These are phyloP conservation scores for Claviceps digitariae DNA, from an alignment of 2,329 filamentous ascomycete genomes.

Conservation along the genomic window DNA sequence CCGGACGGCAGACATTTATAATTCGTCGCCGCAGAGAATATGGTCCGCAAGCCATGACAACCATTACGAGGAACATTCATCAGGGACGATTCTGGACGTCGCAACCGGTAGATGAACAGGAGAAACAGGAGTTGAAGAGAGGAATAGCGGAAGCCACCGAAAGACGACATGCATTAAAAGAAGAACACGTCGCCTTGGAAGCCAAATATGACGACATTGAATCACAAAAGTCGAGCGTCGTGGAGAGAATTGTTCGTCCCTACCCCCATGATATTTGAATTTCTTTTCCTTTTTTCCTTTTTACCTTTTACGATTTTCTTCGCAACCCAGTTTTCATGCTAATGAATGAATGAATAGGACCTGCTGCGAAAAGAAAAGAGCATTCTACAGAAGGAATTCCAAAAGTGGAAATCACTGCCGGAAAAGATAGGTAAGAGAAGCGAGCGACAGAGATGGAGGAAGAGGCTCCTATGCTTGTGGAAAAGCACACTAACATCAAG, in stretches of 20 bases:
- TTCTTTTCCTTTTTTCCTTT: not conserved
- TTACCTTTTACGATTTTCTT: not conserved
- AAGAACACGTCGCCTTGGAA: slow-evolving; percentile 20
- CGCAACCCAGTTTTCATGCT: slow-evolving; percentile 7
- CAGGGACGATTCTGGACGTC: slow-evolving; percentile 61
- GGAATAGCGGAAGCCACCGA: slow-evolving; percentile 30
- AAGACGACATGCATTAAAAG: slow-evolving; percentile 22
- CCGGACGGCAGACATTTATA: slow-evolving; percentile 48
- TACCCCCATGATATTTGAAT: not conserved
- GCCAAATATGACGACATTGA: slow-evolving; percentile 28
- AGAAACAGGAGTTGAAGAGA: slow-evolving; percentile 46
- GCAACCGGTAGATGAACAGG: slow-evolving; percentile 55
- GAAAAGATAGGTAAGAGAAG: slow-evolving; percentile 51
- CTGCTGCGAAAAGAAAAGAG: slow-evolving; percentile 48
- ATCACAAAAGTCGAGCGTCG: slow-evolving; percentile 27
- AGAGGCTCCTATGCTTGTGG: not conserved
- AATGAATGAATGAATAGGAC: slow-evolving; percentile 22
- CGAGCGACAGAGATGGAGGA: slow-evolving; percentile 13
- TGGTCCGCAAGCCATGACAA: slow-evolving; percentile 58
- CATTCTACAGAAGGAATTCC: slow-evolving; percentile 50
- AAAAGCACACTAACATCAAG: slow-evolving; percentile 9
- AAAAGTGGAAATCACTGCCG: slow-evolving; percentile 53
- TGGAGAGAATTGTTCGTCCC: slow-evolving; percentile 22
- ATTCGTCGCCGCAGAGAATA: slow-evolving; percentile 68
- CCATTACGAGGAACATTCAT: slow-evolving; percentile 46